Evolutionary conservation across 139 green algal genomes (phyloP), one percentile per base, ranked within the genome.

Genomic region (Haematococcus lacustris): DNA sequence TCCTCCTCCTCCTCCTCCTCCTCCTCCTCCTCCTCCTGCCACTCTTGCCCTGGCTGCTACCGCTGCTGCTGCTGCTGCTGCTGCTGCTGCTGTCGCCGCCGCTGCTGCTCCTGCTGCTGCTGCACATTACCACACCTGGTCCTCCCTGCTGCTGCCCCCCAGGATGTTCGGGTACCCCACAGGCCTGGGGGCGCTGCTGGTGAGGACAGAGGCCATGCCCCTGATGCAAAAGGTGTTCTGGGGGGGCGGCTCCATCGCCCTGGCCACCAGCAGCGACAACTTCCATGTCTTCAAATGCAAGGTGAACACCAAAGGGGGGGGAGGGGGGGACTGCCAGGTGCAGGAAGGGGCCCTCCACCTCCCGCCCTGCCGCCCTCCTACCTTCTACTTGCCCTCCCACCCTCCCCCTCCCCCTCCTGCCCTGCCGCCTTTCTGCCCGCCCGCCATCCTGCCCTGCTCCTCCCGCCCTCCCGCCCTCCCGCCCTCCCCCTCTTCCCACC

Each of bases 261-360:
- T 94, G 57, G 85, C 85, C 30, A 91, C 86, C 39, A 74, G 81
- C 38, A 41, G 40, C 21, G 81, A 87, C 41, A 81, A 94, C 78
- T 94, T 91, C 78, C 86, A 90, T 67, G 76, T 86, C 51, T 78
- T 90, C 60, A 90, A 88, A 77, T 91, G 83, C 79, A 73, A 74
- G 6, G 81, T 81, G 30, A 68, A 71, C n/a, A n/a, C n/a, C n/a
- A n/a, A n/a, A n/a, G n/a, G n/a, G n/a, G n/a, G n/a, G n/a, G n/a
- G n/a, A n/a, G n/a, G n/a, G n/a, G n/a, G n/a, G n/a, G n/a, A n/a
- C n/a, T n/a, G n/a, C n/a, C n/a, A n/a, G n/a, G n/a, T n/a, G n/a
- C n/a, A n/a, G n/a, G n/a, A n/a, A n/a, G n/a, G n/a, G n/a, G n/a
- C n/a, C n/a, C n/a, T n/a, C n/a, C n/a, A n/a, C n/a, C n/a, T n/a